Percentiles rank a stretch among this genome's conserved stretches.
Conservation (phyloP, 148 eudicot genomes). For the Cornus controversa region DNA sequence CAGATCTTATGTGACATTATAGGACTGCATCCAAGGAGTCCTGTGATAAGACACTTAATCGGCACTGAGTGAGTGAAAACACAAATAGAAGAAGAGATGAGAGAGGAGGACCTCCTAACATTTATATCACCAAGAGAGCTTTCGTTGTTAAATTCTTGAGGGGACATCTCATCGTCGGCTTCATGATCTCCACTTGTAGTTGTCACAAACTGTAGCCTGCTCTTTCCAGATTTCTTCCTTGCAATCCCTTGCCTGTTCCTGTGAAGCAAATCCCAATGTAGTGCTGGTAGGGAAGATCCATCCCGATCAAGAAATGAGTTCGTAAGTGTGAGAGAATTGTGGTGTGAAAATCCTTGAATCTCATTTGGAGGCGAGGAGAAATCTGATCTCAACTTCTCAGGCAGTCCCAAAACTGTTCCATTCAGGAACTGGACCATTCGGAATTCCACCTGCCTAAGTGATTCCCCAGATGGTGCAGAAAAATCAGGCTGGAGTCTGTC, state of each 20-base stretch:
- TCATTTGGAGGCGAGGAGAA: constrained; percentile 72
- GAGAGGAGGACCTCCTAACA: constrained; percentile 30
- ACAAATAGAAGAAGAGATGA: constrained; percentile 51
- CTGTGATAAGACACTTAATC: constrained; percentile 83
- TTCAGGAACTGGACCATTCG: constrained; percentile 87
- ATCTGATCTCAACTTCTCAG: constrained; percentile 68
- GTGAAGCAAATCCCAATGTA: constrained; percentile 73
- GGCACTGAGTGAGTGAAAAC: constrained; percentile 84
- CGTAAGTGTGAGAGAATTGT: constrained; percentile 31
- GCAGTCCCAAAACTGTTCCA: constrained; percentile 56
- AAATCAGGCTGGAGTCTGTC: constrained; percentile 90
- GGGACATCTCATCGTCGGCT: constrained; percentile 88
- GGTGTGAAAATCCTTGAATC: constrained; percentile 47
- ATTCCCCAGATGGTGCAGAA: constrained; percentile 88
- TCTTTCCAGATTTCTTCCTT: constrained; percentile 87
- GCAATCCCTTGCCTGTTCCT: constrained; percentile 54
- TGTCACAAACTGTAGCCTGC: constrained; percentile 85
- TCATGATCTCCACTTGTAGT: constrained; percentile 68
- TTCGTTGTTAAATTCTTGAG: constrained; percentile 48
- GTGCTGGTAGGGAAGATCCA: constrained; percentile 45
- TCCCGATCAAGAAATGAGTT: constrained; percentile 47
- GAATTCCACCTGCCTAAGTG: constrained; percentile 90
- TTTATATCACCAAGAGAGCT: constrained; percentile 38
- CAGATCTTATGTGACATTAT: constrained; percentile 74
- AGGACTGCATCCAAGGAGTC: constrained; percentile 83